phyloP scores from a whole-genome alignment of 73 alveolate genomes.

The Uronychia setigera region DNA sequence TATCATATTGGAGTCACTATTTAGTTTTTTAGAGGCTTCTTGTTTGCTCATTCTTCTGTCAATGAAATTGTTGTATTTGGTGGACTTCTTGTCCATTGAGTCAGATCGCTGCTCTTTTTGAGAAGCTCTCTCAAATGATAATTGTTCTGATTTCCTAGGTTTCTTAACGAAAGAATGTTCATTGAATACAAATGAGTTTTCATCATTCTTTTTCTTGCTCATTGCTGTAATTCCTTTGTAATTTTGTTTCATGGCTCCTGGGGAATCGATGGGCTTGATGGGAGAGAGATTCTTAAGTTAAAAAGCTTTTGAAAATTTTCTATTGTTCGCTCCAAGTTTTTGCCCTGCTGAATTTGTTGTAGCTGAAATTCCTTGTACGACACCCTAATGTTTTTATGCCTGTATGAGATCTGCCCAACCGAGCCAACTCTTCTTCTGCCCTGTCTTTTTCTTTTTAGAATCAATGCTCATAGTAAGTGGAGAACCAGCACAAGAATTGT shows the following conservation, averaged over 20 bases:
- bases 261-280: background rate
- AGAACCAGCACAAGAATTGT: background rate
- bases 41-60: background rate
- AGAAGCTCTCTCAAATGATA: background rate
- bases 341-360: too few relatives aligned
- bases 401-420: background rate
- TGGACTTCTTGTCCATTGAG: background rate
- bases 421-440: background rate
- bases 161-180: background rate
- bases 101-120: background rate
- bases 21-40: background rate
- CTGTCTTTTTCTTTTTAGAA: background rate
- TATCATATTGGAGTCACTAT: background rate
- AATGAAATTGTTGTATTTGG: background rate
- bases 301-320: background rate
- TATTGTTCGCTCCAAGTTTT: too few relatives aligned
- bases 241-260: background rate
- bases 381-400: too few relatives aligned
- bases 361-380: too few relatives aligned
- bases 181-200: background rate
- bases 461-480: background rate
- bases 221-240: background rate
- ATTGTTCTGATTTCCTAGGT: background rate
- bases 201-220: background rate
- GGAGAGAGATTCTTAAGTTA: background rate